Base-by-base conservation (phyloP, 169 alveolate species). In the Perkinsus chesapeaki region DNA sequence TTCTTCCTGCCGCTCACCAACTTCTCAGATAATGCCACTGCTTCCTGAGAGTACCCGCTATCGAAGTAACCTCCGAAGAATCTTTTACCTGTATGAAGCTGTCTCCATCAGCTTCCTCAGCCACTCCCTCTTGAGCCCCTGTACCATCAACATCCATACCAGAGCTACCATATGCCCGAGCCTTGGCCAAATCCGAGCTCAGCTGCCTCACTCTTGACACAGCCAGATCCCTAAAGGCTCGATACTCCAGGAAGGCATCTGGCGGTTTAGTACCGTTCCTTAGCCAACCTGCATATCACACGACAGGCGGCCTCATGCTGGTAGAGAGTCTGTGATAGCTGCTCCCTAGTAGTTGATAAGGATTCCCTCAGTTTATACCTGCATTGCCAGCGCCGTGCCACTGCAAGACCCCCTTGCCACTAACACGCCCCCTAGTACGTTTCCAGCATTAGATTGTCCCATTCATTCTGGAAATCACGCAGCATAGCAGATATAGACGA, bases 271-370 rank as follows among this genome's bases (percentile, higher is more conserved):
- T 60, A 60, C 82, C 98, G 97, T 95, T 98, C 99, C 94, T 97
- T 97, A 27, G 97, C 94, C 27, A 98, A 95, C 95, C 98, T 96
- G 48, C 98, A 98, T 19, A 98, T 98, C 27, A 98, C 99, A 93
- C 99, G 94, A 39, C 99, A 97, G 23, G 99, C 99, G 7, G 99
- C 99, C 93, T 98, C 99, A 90, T 98, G 99, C 93, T 98, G 98
- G 96, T 98, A 98, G 27, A 98, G 96, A 48, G 99, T 96, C 94
- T 98, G 99, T 39, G 98, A 96, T 10, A 98, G 96, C 95, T 98
- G 99, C 98, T 95, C 19, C 96, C 94, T 43, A 91, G 94, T 36
- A 91, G 94, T 47, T 73, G 93, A 93, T 92, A 93, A 37, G 91
- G 39, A 92, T 34, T 90, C 73, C 23, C 48, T 90, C 82, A 60